Evolutionary conservation across 2,329 filamentous ascomycete species (phyloP).

Genomic region (Aspergillus pseudotamarii): DNA sequence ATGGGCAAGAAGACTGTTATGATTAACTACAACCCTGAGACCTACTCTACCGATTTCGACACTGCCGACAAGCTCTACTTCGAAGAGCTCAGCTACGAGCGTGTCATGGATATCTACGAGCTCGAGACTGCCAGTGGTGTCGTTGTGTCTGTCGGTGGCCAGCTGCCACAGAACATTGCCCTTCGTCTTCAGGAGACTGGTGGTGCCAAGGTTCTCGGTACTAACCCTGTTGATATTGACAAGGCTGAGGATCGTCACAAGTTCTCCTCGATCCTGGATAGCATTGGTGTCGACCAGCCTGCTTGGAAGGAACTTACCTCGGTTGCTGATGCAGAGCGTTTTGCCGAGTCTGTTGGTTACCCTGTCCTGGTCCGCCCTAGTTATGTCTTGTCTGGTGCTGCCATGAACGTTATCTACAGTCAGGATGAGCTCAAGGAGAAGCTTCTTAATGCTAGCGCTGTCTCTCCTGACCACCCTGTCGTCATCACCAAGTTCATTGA

Average conservation of each 20-base stretch:
- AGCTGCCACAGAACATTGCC: constrained; percentile 96
- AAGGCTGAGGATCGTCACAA: constrained; percentile 98
- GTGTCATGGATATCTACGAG: constrained; percentile 99
- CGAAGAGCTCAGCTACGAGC: constrained; percentile 93
- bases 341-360: constrained; percentile 83
- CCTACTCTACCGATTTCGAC: constrained; percentile 81
- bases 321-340: constrained; percentile 81
- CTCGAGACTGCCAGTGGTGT: constrained; percentile 82
- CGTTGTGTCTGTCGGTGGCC: constrained; percentile 93
- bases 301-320: constrained; percentile 97
- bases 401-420: constrained; percentile 95
- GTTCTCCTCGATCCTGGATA: constrained; percentile 96
- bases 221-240: constrained; percentile 91
- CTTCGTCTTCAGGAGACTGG: constrained; percentile 90
- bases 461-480: constrained; percentile 95
- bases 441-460: constrained; percentile 83
- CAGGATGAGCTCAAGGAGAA: constrained; percentile 92
- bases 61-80: constrained; percentile 92
- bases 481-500: constrained; percentile 99
- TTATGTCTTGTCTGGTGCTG: constrained; percentile 95
- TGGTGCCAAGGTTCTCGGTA: constrained; percentile 87
- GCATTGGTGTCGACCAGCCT: constrained; percentile 94
- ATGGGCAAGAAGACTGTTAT: constrained; percentile 97
- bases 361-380: constrained; percentile 92
- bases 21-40: constrained; percentile 93